These are phyloP conservation scores for Aspergillus ellipticus DNA, from an alignment of 495 filamentous ascomycete genomes.

Conservation along the genomic window DNA sequence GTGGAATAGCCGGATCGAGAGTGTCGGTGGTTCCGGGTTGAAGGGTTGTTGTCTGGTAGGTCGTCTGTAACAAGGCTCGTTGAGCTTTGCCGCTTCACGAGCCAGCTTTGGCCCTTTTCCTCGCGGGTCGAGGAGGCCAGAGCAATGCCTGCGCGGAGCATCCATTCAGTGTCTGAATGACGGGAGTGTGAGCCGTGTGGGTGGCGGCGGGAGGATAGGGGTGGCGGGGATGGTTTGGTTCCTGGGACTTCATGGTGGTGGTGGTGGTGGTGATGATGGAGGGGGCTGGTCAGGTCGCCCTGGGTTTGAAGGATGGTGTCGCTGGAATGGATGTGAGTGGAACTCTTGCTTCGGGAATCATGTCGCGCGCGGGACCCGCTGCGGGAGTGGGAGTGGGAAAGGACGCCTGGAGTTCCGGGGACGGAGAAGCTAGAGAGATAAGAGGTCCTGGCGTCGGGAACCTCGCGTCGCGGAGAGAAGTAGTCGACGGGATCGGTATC, in stretches of 20 bases:
- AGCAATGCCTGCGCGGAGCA: conserved; percentile 67
- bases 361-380: conserved; percentile 40
- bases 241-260: conserved; percentile 8
- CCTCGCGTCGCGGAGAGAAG: conserved; percentile 24
- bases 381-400: conserved; percentile 41
- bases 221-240: conserved; percentile 14
- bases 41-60: conserved; percentile 16
- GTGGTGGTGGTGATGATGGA: conserved; percentile 24
- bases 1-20: conserved; percentile 40
- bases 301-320: conserved; percentile 34
- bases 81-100: conserved; percentile 65
- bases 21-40: conserved; percentile 11
- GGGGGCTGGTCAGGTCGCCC: conserved; percentile 18
- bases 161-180: conserved; percentile 62
- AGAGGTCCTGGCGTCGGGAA: conserved; percentile 25
- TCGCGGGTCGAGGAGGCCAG: conserved; percentile 69
- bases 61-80: conserved; percentile 59
- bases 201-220: conserved; percentile 8
- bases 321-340: conserved; percentile 29
- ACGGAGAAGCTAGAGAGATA: conserved; percentile 45
- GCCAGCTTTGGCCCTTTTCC: conserved; percentile 76
- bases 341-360: conserved; percentile 39
- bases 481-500: conserved; percentile 27
- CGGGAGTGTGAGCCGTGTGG: conserved; percentile 8
- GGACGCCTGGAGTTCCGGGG: conserved; percentile 44